Conservation (phyloP, 345 rosid species). For the Isatis tinctoria region DNA sequence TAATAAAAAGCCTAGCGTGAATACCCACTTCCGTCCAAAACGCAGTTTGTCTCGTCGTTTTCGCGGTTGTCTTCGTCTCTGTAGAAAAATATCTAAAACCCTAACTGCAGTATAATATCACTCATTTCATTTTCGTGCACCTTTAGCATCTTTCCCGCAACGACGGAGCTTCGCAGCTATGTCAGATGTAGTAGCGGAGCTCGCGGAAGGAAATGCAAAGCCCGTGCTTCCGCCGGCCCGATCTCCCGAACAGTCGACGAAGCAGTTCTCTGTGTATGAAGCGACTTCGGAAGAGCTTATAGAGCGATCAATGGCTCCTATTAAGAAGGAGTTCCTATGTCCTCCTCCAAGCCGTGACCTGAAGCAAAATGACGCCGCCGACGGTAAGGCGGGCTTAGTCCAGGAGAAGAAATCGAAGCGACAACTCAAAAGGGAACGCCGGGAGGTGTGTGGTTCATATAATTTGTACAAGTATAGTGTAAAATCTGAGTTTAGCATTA, state of each 20-base stretch:
- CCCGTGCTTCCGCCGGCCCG: neutral
- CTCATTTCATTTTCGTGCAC: neutral
- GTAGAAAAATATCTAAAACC: slow-evolving; percentile 25
- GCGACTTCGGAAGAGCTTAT: slow-evolving; percentile 65
- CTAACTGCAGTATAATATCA: neutral
- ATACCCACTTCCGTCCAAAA: neutral
- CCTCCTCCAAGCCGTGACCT: slow-evolving; percentile 54
- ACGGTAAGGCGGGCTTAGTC: slow-evolving; percentile 26
- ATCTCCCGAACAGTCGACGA: slow-evolving; percentile 18
- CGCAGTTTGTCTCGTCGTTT: neutral
- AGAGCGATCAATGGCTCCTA: slow-evolving; percentile 73
- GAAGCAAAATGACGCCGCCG: slow-evolving; percentile 35
- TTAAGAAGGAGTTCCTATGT: slow-evolving; percentile 65
- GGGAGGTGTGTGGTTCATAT: slow-evolving; percentile 19
- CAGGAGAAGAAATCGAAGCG: slow-evolving; percentile 91
- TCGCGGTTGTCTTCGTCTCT: neutral
- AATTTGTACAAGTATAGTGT: slow-evolving; percentile 19
- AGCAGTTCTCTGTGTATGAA: slow-evolving; percentile 30
- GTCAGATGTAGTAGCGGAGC: slow-evolving; percentile 25
- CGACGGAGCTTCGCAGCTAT: slow-evolving; percentile 18
- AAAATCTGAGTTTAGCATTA: neutral
- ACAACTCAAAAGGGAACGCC: slow-evolving; percentile 91
- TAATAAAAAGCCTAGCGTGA: neutral
- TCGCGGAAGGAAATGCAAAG: slow-evolving; percentile 12
- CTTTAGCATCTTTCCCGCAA: neutral